A percentile compares a stretch with the other conserved stretches of the same genome.
Conservation (phyloP, 2,329 filamentous ascomycete species). For the Alternaria viburni region DNA sequence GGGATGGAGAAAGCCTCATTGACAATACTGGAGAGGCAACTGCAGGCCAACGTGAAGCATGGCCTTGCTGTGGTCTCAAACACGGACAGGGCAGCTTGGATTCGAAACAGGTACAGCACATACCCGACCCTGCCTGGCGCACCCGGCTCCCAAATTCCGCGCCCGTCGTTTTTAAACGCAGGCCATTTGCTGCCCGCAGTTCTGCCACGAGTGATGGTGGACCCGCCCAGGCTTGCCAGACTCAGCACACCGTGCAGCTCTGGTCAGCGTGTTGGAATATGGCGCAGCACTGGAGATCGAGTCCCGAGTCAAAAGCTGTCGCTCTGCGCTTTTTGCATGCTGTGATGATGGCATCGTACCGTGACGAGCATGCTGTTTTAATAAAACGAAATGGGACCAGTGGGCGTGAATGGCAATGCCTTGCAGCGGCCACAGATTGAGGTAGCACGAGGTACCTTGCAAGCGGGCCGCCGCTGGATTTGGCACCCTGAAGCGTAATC, state of each 20-base stretch:
- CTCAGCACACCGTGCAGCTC: slow-evolving; percentile 31
- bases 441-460: slow-evolving; percentile 43
- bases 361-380: slow-evolving; percentile 8
- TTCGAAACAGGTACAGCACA: slow-evolving; percentile 45
- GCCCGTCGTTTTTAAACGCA: slow-evolving; percentile 41
- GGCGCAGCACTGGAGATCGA: slow-evolving; percentile 18
- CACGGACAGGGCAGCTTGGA: slow-evolving; percentile 27
- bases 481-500: slow-evolving; percentile 40
- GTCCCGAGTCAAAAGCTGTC: slow-evolving; percentile 10
- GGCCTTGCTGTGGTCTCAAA: slow-evolving; percentile 30
- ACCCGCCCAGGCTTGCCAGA: slow-evolving; percentile 34
- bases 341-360: not conserved
- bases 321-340: not conserved
- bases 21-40: slow-evolving; percentile 6
- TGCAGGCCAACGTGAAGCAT: slow-evolving; percentile 24
- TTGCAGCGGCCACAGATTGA: slow-evolving; percentile 37
- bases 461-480: slow-evolving; percentile 38
- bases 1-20: slow-evolving; percentile 5
- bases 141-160: slow-evolving; percentile 40
- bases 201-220: slow-evolving; percentile 37
- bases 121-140: slow-evolving; percentile 17
- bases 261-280: slow-evolving; percentile 31
- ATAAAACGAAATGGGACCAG: slow-evolving; percentile 30
- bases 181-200: slow-evolving; percentile 35
- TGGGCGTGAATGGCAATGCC: slow-evolving; percentile 32